A percentile compares a stretch with the other conserved stretches of the same genome.
Evolutionary conservation across 495 filamentous ascomycete genomes (phyloP).

Genomic region (Penicillium egyptiacum): DNA sequence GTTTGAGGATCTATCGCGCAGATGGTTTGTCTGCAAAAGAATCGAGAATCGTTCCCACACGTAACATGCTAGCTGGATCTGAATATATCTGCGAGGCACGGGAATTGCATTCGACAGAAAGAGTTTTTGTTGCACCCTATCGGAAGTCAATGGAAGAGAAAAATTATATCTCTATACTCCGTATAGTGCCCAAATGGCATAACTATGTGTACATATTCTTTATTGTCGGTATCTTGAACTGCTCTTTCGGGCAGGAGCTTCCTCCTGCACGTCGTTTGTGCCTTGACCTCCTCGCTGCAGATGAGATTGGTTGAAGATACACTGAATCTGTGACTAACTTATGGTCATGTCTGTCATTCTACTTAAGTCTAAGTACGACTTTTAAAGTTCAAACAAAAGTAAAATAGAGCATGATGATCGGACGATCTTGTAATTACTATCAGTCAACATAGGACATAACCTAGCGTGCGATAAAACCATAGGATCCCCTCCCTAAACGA

Average conservation of each 20-base stretch:
- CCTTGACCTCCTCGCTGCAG: conserved; percentile 1
- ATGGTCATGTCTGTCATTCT: neutral
- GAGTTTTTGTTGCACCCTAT: neutral
- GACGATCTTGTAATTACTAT: neutral
- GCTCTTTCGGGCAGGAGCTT: conserved; percentile 7
- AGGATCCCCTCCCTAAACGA: neutral
- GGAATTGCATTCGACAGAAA: neutral
- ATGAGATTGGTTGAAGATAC: conserved; percentile 10
- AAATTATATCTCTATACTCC: neutral
- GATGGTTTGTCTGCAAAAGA: neutral
- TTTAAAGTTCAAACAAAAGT: neutral
- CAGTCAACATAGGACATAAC: neutral
- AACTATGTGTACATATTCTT: neutral
- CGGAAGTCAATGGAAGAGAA: neutral
- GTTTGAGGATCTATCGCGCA: neutral
- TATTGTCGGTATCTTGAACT: neutral
- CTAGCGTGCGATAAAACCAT: neutral
- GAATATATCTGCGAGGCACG: neutral
- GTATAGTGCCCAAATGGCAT: neutral
- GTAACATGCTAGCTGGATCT: neutral
- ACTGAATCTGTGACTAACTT: neutral
- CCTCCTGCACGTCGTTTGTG: conserved; percentile 5
- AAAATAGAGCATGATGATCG: neutral
- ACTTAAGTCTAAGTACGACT: neutral
- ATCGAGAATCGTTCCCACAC: too few species aligned